Base-by-base conservation (phyloP, 2,329 filamentous ascomycete species). In the Diaporthe destruens region DNA sequence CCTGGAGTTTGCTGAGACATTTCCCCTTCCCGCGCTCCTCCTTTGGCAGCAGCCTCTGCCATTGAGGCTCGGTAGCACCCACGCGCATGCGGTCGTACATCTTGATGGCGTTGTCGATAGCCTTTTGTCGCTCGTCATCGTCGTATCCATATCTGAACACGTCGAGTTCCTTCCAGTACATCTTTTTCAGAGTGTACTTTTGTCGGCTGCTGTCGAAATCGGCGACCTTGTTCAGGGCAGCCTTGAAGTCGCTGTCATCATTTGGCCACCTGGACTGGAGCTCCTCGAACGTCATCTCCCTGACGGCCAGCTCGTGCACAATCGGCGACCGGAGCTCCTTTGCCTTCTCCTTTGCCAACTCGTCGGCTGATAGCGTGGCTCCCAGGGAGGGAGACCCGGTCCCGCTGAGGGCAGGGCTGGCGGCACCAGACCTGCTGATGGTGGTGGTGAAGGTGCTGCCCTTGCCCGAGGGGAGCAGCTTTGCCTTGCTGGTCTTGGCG, bases 111-210 rank as follows among this genome's bases (percentile, higher is more conserved):
- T 90, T 87, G 80, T 93, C 85, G 78, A 92, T 87, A 74, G 88
- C 86, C 76, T 86, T 82, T 78, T 94, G 84, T 39, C 90, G 87
- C 74, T 90, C 86, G 42, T 87, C 85, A 23, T 85, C 80, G 56
- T 84, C 82, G 77, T 92, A 92, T 36, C 87, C 82, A 78, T 90
- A 91, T 72, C 85, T 87, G 86, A 88, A 92, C 29, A 91, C 88
- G 75, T 92, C 89, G 18, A 92, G 84, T 75, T 92, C 90, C 79
- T 87, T 91, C 86, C 87, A 92, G 74, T 85, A 88, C 32, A 84
- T 81, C 80, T 88, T 89, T 74, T 87, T 86, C 76, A 92, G 80
- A 44, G 83, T 80, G 85, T 87, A 92, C 75, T 85, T 89, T 74
- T 87, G 84, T 6, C 81, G 81, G 2, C 82, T 79, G 6, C 83